phyloP scores from a whole-genome alignment of 805 yeast genomes.

The Kurtzmaniella fragi region DNA sequence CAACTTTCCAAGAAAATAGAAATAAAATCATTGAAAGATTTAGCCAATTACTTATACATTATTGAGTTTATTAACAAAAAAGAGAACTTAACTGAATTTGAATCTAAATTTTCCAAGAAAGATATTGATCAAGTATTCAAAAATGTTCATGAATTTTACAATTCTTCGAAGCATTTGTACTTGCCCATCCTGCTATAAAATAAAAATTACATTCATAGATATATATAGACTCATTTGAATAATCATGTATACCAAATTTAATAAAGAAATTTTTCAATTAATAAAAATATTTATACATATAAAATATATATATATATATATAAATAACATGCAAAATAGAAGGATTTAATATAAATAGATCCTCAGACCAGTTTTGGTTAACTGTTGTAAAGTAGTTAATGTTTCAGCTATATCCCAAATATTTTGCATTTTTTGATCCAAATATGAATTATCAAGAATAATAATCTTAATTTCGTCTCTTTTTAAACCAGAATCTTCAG shows the following conservation, averaged over 20 bases:
- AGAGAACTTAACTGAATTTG: not conserved
- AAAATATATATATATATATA: not conserved
- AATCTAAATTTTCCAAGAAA: not conserved
- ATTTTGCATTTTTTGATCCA: constrained; percentile 56
- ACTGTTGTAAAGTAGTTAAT: constrained; percentile 31
- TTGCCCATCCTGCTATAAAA: constrained; percentile 17
- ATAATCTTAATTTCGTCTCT: constrained; percentile 46
- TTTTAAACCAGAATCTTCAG: constrained; percentile 36
- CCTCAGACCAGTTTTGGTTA: constrained; percentile 41
- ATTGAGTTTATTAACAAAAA: constrained; percentile 6
- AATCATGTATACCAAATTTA: not conserved
- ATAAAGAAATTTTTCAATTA: not conserved
- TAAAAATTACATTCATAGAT: not conserved
- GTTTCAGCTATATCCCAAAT: constrained; percentile 57
- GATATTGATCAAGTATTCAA: constrained; percentile 14
- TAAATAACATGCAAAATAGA: not conserved
- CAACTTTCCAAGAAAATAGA: constrained; percentile 1
- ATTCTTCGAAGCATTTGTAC: constrained; percentile 19
- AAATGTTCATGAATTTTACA: constrained; percentile 23
- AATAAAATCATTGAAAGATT: constrained; percentile 3
- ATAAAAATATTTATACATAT: not conserved
- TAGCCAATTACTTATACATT: constrained; percentile 20
- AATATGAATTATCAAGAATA: constrained; percentile 55
- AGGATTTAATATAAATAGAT: constrained; percentile 45
- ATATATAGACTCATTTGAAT: not conserved